These are phyloP conservation scores for Adenanthera pavonina DNA, from an alignment of 306 rosid genomes.

Conservation along the genomic window DNA sequence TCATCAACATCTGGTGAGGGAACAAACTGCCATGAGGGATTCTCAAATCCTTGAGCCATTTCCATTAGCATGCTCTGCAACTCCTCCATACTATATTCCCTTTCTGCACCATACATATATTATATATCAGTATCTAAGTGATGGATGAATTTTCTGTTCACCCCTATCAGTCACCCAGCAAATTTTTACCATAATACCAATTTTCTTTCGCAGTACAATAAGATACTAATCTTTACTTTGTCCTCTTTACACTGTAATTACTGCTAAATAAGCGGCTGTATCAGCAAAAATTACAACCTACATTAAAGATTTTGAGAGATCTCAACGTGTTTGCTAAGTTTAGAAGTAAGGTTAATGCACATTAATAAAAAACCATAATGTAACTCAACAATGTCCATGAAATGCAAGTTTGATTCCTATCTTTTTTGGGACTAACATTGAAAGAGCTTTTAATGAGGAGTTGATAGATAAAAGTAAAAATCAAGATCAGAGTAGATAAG, in stretches of 20 bases:
- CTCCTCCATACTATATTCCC: conserved; percentile 62
- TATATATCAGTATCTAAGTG: not conserved
- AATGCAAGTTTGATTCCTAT: no score
- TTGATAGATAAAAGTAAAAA: no score
- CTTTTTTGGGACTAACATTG: no score
- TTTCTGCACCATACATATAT: conserved; percentile 42
- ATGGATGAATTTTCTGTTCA: not conserved
- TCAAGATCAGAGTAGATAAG: not conserved
- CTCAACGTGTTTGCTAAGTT: no score
- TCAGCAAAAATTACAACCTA: not conserved
- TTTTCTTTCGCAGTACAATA: no score
- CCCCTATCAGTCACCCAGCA: no score
- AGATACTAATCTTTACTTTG: no score
- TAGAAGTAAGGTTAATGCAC: no score
- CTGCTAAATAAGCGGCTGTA: not conserved
- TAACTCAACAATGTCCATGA: not conserved
- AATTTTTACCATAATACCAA: no score
- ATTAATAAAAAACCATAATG: not conserved
- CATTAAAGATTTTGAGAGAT: no score
- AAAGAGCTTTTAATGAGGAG: no score
- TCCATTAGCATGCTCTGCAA: conserved; percentile 67
- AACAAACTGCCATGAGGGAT: conserved; percentile 43
- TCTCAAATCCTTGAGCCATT: conserved; percentile 67
- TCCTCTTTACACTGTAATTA: no score
- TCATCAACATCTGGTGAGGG: conserved; percentile 38